phyloP scores from a whole-genome alignment of 208 protist genomes.

The Leishmania lainsoni region DNA sequence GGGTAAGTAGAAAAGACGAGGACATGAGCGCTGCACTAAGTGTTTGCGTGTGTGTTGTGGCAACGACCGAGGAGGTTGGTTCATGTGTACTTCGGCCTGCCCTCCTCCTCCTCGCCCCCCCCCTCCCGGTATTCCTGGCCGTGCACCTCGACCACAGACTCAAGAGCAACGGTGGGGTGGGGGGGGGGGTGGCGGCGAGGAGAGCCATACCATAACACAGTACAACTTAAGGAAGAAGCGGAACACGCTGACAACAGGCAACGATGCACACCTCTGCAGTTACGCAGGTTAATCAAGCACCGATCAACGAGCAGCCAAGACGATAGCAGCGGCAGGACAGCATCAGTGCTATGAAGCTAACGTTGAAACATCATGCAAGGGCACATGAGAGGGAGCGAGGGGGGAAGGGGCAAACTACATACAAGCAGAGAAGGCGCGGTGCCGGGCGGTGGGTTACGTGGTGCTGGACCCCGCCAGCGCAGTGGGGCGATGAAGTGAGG shows the following conservation, averaged over 20 bases:
- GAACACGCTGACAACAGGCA: neutral
- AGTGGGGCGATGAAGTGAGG: neutral
- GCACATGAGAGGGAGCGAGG: neutral
- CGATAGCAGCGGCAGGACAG: neutral
- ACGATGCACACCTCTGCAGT: neutral
- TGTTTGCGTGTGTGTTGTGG: no score
- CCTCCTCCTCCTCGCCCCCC: no score
- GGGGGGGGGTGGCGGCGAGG: neutral
- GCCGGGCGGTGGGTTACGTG: neutral
- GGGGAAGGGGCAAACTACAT: neutral
- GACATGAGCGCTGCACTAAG: neutral
- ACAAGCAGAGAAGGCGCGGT: neutral
- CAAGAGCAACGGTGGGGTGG: neutral
- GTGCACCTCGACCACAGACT: neutral
- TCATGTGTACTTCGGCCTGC: no score
- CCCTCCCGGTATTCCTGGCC: neutral
- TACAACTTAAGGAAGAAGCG: neutral
- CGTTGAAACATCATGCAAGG: neutral
- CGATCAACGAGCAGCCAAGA: neutral
- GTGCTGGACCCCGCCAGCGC: no score
- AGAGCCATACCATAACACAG: neutral
- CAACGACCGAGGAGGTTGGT: no score
- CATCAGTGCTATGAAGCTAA: neutral
- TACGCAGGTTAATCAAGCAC: neutral
- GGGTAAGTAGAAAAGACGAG: neutral